These are phyloP conservation scores for Penicillium brasilianum DNA, from an alignment of 2,329 filamentous ascomycete genomes.

Conservation along the genomic window DNA sequence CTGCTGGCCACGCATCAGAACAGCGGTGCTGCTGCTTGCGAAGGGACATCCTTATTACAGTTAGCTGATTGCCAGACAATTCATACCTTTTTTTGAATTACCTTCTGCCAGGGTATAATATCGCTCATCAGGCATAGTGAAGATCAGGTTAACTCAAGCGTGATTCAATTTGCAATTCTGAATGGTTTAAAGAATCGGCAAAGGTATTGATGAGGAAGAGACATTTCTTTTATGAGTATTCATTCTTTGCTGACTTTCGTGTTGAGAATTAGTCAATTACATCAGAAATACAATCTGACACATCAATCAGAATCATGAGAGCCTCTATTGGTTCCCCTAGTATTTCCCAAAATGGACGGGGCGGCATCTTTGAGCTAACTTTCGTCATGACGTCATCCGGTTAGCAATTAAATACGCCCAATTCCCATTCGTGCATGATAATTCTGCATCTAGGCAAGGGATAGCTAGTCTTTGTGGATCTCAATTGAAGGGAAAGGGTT, in stretches of 20 bases:
- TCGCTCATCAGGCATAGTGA: neutral
- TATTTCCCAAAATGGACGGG: neutral
- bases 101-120: neutral
- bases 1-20: slow-evolving; percentile 19
- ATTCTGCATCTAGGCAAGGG: neutral
- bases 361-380: neutral
- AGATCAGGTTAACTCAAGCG: neutral
- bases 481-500: neutral
- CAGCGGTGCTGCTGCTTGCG: slow-evolving; percentile 22
- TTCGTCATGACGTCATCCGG: neutral
- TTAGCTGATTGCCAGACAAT: neutral
- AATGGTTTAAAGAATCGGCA: neutral
- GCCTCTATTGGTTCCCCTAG: neutral
- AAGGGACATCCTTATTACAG: slow-evolving; percentile 27
- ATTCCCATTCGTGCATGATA: neutral
- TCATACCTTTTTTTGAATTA: neutral
- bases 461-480: neutral
- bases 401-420: neutral
- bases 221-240: neutral
- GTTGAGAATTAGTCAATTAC: neutral
- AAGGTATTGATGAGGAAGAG: too few species aligned
- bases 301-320: neutral
- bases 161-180: neutral
- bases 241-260: neutral
- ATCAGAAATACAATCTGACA: neutral